These are phyloP conservation scores for Sporobolomyces pararoseus DNA, from an alignment of 768 basidiomycete genomes.

Conservation along the genomic window DNA sequence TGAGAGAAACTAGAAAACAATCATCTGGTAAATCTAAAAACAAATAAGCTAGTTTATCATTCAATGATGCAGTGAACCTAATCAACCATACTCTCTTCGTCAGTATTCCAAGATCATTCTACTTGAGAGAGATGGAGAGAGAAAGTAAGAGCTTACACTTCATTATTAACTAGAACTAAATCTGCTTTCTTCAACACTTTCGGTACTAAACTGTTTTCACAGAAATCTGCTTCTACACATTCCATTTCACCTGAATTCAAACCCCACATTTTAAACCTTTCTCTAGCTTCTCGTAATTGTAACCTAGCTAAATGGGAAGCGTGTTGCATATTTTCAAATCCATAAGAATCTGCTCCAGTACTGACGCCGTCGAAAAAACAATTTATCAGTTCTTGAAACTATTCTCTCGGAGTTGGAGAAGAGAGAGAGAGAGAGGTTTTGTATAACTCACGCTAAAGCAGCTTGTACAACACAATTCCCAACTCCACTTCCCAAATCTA, in stretches of 20 bases:
- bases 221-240: constrained; percentile 81
- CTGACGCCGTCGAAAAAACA: neutral
- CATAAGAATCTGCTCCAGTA: constrained; percentile 69
- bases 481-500: constrained; percentile 82
- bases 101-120: neutral
- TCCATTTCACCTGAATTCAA: constrained; percentile 69
- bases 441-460: constrained; percentile 63
- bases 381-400: neutral
- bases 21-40: constrained; percentile 94
- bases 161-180: constrained; percentile 77
- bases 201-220: constrained; percentile 62
- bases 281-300: constrained; percentile 69
- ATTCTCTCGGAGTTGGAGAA: neutral
- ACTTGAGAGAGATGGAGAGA: neutral
- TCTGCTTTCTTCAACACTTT: constrained; percentile 75
- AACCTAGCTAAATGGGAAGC: constrained; percentile 75
- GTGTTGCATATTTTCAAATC: constrained; percentile 71
- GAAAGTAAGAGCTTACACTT: constrained; percentile 22
- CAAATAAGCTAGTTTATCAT: constrained; percentile 76
- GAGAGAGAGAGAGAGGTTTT: too few species aligned
- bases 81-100: constrained; percentile 43
- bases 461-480: constrained; percentile 80
- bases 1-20: constrained; percentile 80
- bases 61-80: constrained; percentile 57
- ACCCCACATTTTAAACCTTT: constrained; percentile 88